Evolutionary conservation across 306 rosid genomes (phyloP).

Genomic region (Quercus robur): DNA sequence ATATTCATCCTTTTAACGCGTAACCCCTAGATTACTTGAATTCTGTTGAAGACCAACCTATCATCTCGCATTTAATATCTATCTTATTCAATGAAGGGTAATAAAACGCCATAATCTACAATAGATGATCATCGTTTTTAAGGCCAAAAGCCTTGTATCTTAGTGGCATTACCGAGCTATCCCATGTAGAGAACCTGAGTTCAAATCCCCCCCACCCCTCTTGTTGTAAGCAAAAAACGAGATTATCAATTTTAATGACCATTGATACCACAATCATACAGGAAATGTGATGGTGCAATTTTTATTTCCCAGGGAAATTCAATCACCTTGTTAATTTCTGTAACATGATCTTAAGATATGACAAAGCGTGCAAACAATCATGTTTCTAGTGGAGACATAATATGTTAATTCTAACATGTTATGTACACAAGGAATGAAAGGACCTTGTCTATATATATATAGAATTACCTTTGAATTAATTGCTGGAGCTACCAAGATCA

Average conservation of each 20-base stretch:
- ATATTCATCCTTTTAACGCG: not conserved
- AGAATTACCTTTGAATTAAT: slow-evolving; percentile 39
- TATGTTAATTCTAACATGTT: not conserved
- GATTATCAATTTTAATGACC: too few species aligned
- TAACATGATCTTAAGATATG: not conserved
- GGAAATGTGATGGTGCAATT: not conserved
- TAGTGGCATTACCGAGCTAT: too few species aligned
- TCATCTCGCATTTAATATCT: not conserved
- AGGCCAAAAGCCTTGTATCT: too few species aligned
- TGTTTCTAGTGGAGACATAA: not conserved
- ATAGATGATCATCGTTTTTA: not conserved
- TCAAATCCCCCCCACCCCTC: too few species aligned
- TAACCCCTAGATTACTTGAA: not conserved
- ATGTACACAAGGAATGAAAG: not conserved
- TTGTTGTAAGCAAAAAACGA: too few species aligned
- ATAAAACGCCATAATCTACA: not conserved
- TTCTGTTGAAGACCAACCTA: not conserved
- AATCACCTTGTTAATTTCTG: not conserved
- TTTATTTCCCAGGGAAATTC: not conserved
- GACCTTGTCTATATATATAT: not conserved
- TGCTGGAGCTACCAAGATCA: slow-evolving; percentile 92
- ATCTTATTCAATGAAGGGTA: not conserved
- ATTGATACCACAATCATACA: too few species aligned
- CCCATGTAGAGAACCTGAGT: too few species aligned
- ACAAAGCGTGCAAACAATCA: not conserved